Conservation (phyloP, 2,329 filamentous ascomycete genomes). For the Penicillium griseofulvum region DNA sequence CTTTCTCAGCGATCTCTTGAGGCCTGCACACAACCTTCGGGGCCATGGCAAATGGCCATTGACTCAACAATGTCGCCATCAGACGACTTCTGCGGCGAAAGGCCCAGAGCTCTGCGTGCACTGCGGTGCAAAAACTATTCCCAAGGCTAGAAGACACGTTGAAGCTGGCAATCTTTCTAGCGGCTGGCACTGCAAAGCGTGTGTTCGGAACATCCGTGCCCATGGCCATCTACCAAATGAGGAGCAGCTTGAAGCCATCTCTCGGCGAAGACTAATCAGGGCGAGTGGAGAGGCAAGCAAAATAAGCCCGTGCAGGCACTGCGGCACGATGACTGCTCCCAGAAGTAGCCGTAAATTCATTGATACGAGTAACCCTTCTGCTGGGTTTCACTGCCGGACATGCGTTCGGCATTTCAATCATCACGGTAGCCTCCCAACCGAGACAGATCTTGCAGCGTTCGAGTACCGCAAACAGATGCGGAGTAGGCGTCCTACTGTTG, state of each 20-base stretch:
- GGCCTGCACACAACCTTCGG: neutral
- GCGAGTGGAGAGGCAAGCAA: neutral
- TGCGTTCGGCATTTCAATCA: slow-evolving; percentile 1
- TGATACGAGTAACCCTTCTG: slow-evolving; percentile 1
- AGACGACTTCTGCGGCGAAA: neutral
- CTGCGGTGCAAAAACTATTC: neutral
- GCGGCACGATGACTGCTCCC: neutral
- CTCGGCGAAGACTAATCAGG: neutral
- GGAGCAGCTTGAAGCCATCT: slow-evolving; percentile 1
- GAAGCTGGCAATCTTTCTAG: neutral
- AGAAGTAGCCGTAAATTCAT: slow-evolving; percentile 2
- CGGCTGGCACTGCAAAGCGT: slow-evolving; percentile 9
- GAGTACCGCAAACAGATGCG: neutral
- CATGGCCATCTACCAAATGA: slow-evolving; percentile 1
- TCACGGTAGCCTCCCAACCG: neutral
- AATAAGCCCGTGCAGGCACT: slow-evolving; percentile 4
- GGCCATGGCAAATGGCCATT: neutral
- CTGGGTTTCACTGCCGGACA: slow-evolving; percentile 4
- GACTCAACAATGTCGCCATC: neutral
- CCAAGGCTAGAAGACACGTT: slow-evolving; percentile 1
- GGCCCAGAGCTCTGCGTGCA: neutral
- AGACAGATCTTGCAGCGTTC: slow-evolving; percentile 1
- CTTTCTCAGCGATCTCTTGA: neutral
- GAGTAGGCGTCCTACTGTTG: neutral
- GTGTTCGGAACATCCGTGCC: neutral